Evolutionary conservation across 2,329 filamentous ascomycete genomes (phyloP), one percentile per base, ranked within the genome.

Genomic region (Clonostachys byssicola): DNA sequence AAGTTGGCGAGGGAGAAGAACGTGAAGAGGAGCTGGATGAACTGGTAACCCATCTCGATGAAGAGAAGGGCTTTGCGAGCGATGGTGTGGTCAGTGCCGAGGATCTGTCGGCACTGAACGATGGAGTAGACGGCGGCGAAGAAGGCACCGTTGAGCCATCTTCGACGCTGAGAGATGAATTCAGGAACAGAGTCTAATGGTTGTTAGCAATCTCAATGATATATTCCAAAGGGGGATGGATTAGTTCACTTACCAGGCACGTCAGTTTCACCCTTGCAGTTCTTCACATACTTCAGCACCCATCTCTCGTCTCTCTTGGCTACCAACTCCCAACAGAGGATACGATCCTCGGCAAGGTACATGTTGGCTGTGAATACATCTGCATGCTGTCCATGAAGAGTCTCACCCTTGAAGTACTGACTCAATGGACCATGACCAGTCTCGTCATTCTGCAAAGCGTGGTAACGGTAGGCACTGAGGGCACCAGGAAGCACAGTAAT

Each of bases 331-430:
- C 88, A 95, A 65, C 89, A 95, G 17, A 95, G 72, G 59, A 95
- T 95, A 66, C 89, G 86, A 74, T 95, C 89, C 63, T 95, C 89
- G 39, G 89, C 89, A 44, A 95, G 74, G 59, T 94, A 95, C 89
- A 95, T 95, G 65, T 99, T 99, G 35, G 94, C 92, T 0, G 92
- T 96, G 62, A 97, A 97, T 5, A 97, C 91, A 64, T 96, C 92
- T 10, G 95, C 94, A 63, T 96, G 90, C 57, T 95, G 89, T 13
- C 94, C 94, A 60, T 97, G 94, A 23, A 99, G 74, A 2, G 92
- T 97, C 68, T 99, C 94, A 54, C 95, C 95, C 74, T 97, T 97
- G 81, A 99, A 99, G 65, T 99, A 99, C 69, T 97, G 94, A 62
- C 92, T 96, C 44, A 99, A 73, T 0, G 94, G 94, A 0, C 94